phyloP scores from a whole-genome alignment of 129 eudicot genomes.

The Centaurea solstitialis region DNA sequence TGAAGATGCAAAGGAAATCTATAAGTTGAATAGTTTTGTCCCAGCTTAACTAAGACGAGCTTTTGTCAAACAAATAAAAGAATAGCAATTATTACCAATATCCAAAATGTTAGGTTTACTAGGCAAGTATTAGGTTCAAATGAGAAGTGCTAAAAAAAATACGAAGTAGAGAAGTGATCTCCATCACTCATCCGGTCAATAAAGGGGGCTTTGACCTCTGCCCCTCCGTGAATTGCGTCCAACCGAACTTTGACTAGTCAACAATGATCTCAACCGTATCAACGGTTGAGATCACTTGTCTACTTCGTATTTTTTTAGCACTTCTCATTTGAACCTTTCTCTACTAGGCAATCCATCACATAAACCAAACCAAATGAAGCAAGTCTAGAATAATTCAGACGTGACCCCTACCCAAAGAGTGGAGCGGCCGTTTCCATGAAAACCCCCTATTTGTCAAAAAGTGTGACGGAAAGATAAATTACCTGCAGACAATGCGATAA shows the following conservation, averaged over 20 bases:
- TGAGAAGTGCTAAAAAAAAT: too few species aligned
- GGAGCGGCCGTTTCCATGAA: not conserved
- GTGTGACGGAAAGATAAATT: conserved; percentile 4
- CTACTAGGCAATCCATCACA: not conserved
- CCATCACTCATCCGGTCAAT: too few species aligned
- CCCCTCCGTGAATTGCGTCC: too few species aligned
- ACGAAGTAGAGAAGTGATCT: too few species aligned
- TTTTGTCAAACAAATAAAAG: not conserved
- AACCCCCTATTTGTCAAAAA: too few species aligned
- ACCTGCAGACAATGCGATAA: conserved; percentile 73
- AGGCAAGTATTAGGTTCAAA: not conserved
- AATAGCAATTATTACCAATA: not conserved
- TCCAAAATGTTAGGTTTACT: not conserved
- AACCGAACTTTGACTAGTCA: too few species aligned
- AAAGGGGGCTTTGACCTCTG: too few species aligned
- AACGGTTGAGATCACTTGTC: too few species aligned
- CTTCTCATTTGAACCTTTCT: too few species aligned
- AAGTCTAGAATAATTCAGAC: not conserved
- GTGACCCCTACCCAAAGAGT: not conserved
- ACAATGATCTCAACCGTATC: too few species aligned
- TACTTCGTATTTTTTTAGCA: too few species aligned
- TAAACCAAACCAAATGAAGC: not conserved
- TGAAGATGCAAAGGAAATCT: not conserved
- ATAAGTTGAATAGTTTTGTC: not conserved
- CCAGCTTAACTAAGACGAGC: not conserved